Evolutionary conservation across 2,329 filamentous ascomycete species (phyloP).

Genomic region (Aspergillus pseudoviridinutans): DNA sequence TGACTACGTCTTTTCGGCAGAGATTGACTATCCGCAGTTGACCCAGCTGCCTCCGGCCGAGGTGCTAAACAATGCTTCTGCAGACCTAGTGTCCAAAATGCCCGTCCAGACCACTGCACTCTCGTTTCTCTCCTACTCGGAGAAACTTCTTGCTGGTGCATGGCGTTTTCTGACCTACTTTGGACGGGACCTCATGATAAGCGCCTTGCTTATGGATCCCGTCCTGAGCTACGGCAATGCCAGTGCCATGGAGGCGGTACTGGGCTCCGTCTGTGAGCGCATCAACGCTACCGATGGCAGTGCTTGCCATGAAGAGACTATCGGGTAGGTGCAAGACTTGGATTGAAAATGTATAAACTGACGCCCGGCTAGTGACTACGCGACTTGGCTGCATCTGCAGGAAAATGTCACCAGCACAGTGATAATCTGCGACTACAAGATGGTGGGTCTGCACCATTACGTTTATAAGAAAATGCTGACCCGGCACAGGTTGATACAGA

Average conservation of each 20-base stretch:
- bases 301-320: conserved; percentile 62
- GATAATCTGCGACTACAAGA: conserved; percentile 56
- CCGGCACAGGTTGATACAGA: neutral
- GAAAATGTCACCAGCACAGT: conserved; percentile 51
- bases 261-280: conserved; percentile 58
- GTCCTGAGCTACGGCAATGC: conserved; percentile 54
- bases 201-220: conserved; percentile 54
- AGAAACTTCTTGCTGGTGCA: conserved; percentile 61
- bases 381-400: conserved; percentile 56
- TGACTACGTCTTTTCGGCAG: neutral
- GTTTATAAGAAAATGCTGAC: neutral
- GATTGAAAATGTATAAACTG: neutral
- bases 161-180: conserved; percentile 67
- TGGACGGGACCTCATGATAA: conserved; percentile 62
- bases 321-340: conserved; percentile 39
- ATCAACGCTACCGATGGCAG: conserved; percentile 58
- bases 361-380: conserved; percentile 50
- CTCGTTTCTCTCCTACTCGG: conserved; percentile 60
- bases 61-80: neutral
- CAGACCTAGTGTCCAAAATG: conserved; percentile 15
- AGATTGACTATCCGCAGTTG: neutral
- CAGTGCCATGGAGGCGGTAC: conserved; percentile 58
- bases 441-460: conserved; percentile 32
- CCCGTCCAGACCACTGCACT: conserved; percentile 50
- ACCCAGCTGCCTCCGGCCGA: neutral